phyloP scores from a whole-genome alignment of 495 filamentous ascomycete genomes.

The Penicillium samsonianum region DNA sequence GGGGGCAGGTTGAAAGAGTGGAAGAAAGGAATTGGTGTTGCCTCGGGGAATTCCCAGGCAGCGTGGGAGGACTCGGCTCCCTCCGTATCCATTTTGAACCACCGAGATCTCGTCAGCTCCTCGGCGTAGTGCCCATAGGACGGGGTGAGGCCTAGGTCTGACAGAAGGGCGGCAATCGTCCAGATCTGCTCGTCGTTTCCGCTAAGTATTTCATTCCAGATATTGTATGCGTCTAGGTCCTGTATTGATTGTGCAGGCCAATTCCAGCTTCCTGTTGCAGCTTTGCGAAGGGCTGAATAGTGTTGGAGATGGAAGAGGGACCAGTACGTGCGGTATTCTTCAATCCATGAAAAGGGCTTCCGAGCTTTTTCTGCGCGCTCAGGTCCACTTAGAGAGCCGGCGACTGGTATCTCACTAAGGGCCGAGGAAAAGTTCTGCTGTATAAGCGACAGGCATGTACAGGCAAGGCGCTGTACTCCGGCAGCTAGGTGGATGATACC shows the following conservation, averaged over 20 bases:
- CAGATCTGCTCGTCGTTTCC: not conserved
- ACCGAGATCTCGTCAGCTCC: not conserved
- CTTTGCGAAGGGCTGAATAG: constrained; percentile 9
- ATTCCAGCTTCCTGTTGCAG: not conserved
- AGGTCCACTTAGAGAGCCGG: not conserved
- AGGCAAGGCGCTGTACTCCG: not conserved
- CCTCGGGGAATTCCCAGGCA: not conserved
- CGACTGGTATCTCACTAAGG: not conserved
- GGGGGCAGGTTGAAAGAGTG: not conserved
- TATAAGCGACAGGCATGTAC: not conserved
- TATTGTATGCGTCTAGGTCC: not conserved
- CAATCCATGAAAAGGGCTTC: constrained; percentile 12
- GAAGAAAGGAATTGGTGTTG: constrained; percentile 1
- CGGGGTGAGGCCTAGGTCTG: not conserved
- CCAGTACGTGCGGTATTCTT: constrained; percentile 19
- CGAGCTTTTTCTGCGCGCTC: not conserved
- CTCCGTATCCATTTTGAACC: not conserved
- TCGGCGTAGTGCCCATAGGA: not conserved
- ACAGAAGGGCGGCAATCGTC: not conserved
- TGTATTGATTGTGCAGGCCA: not conserved
- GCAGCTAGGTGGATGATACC: not conserved
- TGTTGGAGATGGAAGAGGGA: constrained; percentile 14
- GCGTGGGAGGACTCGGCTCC: not conserved
- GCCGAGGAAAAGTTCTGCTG: not conserved
- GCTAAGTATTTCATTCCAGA: not conserved